Conservation (phyloP, 176 grass and related monocot genomes). For the Rhynchospora pubera region DNA sequence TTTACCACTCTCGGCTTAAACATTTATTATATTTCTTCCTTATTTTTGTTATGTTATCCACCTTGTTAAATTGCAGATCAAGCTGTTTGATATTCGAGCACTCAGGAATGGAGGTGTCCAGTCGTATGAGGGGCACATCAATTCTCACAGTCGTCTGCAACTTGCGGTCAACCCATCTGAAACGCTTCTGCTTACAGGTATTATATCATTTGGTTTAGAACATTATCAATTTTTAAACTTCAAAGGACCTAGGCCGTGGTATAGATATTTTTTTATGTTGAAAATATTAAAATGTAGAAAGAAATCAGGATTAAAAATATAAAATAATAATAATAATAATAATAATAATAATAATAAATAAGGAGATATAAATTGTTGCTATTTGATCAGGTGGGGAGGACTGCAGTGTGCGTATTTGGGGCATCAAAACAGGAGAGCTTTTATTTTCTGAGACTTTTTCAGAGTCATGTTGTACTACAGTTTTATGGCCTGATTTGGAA, state of each 20-base stretch:
- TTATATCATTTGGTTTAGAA: not conserved
- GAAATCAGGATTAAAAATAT: not conserved
- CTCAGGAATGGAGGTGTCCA: conserved; percentile 62
- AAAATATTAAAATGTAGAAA: not conserved
- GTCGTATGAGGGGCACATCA: conserved; percentile 70
- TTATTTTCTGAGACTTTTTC: conserved; percentile 47
- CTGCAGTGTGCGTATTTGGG: conserved; percentile 60
- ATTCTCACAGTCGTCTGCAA: conserved; percentile 62
- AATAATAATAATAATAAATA: not conserved
- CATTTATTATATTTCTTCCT: conserved; percentile 2
- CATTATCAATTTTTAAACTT: not conserved
- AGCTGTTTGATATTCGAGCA: conserved; percentile 81
- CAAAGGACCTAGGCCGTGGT: not conserved
- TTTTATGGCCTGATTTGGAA: conserved; percentile 52
- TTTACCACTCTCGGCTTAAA: not conserved
- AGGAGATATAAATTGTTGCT: conserved; percentile 8
- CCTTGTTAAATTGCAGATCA: conserved; percentile 45
- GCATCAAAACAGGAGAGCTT: conserved; percentile 73
- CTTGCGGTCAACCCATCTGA: conserved; percentile 80
- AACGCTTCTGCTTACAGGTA: conserved; percentile 83
- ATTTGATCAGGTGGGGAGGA: conserved; percentile 71
- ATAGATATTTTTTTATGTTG: not conserved
- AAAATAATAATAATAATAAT: not conserved
- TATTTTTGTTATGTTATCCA: not conserved
- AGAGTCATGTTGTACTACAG: conserved; percentile 29